A percentile compares a stretch with the other conserved stretches of the same genome.
Evolutionary conservation across 495 filamentous ascomycete genomes (phyloP).

Genomic region (Penicillium chermesinum): DNA sequence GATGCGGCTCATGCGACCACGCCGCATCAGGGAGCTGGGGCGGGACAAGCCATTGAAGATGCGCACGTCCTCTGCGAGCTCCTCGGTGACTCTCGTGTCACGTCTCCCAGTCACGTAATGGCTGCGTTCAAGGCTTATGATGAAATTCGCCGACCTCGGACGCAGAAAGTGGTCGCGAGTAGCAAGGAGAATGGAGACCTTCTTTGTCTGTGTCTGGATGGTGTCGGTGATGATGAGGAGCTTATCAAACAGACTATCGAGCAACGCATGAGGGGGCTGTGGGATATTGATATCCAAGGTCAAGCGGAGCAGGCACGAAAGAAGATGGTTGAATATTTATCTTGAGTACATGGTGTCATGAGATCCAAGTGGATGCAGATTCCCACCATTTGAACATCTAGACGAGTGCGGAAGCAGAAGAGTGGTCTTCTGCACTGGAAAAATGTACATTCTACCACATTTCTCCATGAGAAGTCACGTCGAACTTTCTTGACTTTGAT

Average conservation of each 20-base stretch:
- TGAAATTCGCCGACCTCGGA: conserved; percentile 48
- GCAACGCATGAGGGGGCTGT: conserved; percentile 48
- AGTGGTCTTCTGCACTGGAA: no score
- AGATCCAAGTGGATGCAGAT: no score
- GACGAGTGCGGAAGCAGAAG: no score
- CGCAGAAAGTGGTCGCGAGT: conserved; percentile 43
- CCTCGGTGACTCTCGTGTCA: conserved; percentile 36
- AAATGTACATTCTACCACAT: no score
- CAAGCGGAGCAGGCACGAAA: conserved; percentile 24
- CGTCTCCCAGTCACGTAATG: conserved; percentile 13
- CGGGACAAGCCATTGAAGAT: conserved; percentile 66
- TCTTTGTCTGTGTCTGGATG: conserved; percentile 39
- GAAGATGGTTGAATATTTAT: conserved; percentile 13
- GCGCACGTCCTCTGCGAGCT: conserved; percentile 55
- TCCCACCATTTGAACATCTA: no score
- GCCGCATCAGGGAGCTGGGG: conserved; percentile 65
- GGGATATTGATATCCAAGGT: conserved; percentile 33
- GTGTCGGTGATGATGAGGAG: conserved; percentile 37
- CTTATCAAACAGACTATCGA: conserved; percentile 39
- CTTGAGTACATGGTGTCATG: no score
- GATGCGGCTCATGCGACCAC: conserved; percentile 68
- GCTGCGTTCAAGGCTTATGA: conserved; percentile 62
- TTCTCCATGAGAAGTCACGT: no score
- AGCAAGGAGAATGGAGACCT: conserved; percentile 43
- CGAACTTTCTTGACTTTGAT: no score